A percentile compares a stretch with the other conserved stretches of the same genome.
Conservation (phyloP, 352 stramenopile species). For the Pythium aquatile region DNA sequence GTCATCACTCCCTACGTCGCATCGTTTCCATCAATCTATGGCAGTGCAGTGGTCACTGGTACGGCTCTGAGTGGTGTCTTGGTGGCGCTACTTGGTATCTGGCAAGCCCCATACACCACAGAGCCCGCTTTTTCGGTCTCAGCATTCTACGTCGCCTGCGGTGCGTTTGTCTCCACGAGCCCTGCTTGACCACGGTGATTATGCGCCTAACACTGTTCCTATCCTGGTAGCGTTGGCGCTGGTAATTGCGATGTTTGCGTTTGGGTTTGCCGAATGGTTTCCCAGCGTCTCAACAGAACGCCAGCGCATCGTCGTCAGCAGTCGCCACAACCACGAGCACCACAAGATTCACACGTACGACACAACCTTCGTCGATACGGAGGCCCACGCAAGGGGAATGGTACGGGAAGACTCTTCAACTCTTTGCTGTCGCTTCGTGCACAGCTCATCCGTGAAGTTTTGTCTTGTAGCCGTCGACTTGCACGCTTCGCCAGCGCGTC, state of each 20-base stretch:
- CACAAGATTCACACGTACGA: slow-evolving; percentile 27
- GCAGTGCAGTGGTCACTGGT: slow-evolving; percentile 59
- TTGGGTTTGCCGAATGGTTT: slow-evolving; percentile 53
- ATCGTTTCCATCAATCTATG: slow-evolving; percentile 60
- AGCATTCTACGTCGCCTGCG: slow-evolving; percentile 52
- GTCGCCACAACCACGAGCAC: background rate
- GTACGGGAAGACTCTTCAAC: background rate
- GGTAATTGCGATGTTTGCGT: slow-evolving; percentile 29
- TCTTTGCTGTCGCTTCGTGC: background rate
- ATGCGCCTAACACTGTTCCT: background rate
- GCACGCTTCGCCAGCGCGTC: slow-evolving; percentile 22
- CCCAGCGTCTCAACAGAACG: slow-evolving; percentile 18
- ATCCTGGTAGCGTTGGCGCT: background rate
- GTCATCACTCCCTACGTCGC: slow-evolving; percentile 73
- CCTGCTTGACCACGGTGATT: too few species aligned
- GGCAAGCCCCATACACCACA: slow-evolving; percentile 50
- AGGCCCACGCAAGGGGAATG: background rate
- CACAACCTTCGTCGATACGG: slow-evolving; percentile 16
- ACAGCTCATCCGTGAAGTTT: background rate
- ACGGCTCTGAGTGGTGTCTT: slow-evolving; percentile 60
- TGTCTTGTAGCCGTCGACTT: slow-evolving; percentile 16
- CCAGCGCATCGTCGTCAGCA: slow-evolving; percentile 5
- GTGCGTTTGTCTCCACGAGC: slow-evolving; percentile 24
- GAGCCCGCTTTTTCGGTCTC: slow-evolving; percentile 51
- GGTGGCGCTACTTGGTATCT: slow-evolving; percentile 51